Conservation (phyloP, 2,329 filamentous ascomycete genomes). For the Lojkania enalia region DNA sequence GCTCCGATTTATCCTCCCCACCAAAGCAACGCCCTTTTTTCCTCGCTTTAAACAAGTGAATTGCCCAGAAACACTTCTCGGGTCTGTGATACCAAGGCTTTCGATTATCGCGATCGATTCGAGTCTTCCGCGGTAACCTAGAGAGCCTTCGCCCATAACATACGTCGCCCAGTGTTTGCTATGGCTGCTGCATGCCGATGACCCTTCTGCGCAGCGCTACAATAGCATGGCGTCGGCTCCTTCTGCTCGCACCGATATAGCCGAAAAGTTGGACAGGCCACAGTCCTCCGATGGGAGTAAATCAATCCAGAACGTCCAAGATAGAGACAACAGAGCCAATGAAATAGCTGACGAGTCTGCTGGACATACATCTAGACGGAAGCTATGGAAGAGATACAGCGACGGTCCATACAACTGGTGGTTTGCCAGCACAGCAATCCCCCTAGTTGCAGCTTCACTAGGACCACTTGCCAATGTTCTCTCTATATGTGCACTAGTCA, state of each 20-base stretch:
- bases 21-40: too few relatives aligned
- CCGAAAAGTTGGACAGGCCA: slow-evolving; percentile 10
- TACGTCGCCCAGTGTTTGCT: too few relatives aligned
- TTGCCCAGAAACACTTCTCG: too few relatives aligned
- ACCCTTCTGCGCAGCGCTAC: too few relatives aligned
- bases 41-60: too few relatives aligned
- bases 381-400: slow-evolving; percentile 14
- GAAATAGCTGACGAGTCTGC: not conserved
- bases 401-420: slow-evolving; percentile 37
- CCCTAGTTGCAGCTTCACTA: slow-evolving; percentile 74
- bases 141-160: too few relatives aligned
- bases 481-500: slow-evolving; percentile 69
- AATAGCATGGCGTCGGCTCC: slow-evolving; percentile 12
- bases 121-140: too few relatives aligned
- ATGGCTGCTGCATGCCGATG: not conserved
- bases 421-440: slow-evolving; percentile 45
- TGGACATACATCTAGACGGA: not conserved
- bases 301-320: not conserved
- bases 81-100: too few relatives aligned
- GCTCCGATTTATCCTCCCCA: slow-evolving; percentile 14
- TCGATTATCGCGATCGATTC: too few relatives aligned
- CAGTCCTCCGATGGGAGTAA: slow-evolving; percentile 9
- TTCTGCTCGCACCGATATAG: slow-evolving; percentile 3
- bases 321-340: not conserved
- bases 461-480: slow-evolving; percentile 83